Evolutionary conservation across 169 alveolate species (phyloP).

Genomic region (Cryptosporidium parvum): DNA sequence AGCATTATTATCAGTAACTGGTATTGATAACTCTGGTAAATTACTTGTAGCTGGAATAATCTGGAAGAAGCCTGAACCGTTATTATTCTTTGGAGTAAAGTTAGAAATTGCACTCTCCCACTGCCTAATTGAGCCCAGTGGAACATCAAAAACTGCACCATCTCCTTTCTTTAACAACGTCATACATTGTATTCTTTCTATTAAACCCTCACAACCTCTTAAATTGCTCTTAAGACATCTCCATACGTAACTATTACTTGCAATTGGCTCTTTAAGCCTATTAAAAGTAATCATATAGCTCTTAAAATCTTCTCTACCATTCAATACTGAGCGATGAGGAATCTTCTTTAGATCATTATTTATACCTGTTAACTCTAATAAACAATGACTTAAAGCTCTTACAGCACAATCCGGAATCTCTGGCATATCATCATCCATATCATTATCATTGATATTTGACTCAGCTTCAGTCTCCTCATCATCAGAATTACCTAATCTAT

Average conservation of each 20-base stretch:
- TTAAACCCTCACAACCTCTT: constrained; percentile 46
- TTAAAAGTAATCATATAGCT: constrained; percentile 67
- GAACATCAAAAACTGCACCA: constrained; percentile 75
- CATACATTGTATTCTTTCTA: constrained; percentile 71
- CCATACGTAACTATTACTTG: constrained; percentile 69
- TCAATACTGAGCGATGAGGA: constrained; percentile 73
- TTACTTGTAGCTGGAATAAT: constrained; percentile 63
- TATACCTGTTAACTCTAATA: constrained; percentile 59
- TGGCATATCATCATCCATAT: constrained; percentile 12
- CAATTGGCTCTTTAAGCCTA: constrained; percentile 39
- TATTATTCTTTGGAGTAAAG: constrained; percentile 10
- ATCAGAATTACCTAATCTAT: constrained; percentile 7
- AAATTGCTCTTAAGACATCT: constrained; percentile 60
- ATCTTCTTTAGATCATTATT: constrained; percentile 39
- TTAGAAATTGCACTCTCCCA: constrained; percentile 66
- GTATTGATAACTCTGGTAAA: constrained; percentile 58
- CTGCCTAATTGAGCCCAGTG: constrained; percentile 32
- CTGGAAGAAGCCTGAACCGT: constrained; percentile 11
- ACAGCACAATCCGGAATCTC: constrained; percentile 61
- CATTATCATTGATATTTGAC: constrained; percentile 11
- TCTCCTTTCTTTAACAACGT: constrained; percentile 62
- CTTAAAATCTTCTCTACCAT: constrained; percentile 78
- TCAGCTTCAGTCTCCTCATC: constrained; percentile 41
- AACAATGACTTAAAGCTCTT: constrained; percentile 36
- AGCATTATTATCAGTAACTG: constrained; percentile 3